Evolutionary conservation across 73 alveolate species (phyloP), one percentile per base, ranked within the genome.

Genomic region (Tetrahymena thermophila): DNA sequence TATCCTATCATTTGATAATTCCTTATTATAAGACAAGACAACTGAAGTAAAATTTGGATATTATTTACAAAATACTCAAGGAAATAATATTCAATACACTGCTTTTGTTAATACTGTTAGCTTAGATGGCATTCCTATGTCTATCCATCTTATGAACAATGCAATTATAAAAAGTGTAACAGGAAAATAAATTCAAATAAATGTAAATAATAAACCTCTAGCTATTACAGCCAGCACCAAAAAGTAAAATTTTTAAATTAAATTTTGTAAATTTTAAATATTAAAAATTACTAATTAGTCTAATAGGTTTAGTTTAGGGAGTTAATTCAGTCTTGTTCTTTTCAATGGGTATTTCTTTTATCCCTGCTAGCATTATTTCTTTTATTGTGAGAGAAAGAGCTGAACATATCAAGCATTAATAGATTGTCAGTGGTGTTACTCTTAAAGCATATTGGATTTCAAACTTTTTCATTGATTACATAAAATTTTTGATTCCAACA

Each of bases 331-430:
- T 96, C 0, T 13, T 94, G 34, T 23, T 94, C 23, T 84, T 94
- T 19, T 37, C 93, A 4, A 35, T 94, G 42, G 96, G 96, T 43
- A 85, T 84, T 9, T 44, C 93, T 84, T 94, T 94, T 34, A 94
- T 94, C 11, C 96, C 96, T 19, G 93, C 96, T 37, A 84, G 96
- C 10, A 84, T 94, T 28, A 93, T 94, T 34, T 56, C 94, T 8
- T 94, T 94, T 23, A 89, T 94, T 7, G 85, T 55, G 44, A 56
- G 96, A 94, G 99, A 99, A 96, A 97, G 99, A 96, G 99, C 98
- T 95, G 96, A 94, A 94, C 98, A 97, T 94, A 96, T 98, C 35
- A 98, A 98, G 96, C 99, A 99, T 95, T 97, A 97, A 95, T 98
- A 98, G 94, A 89, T 98, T 35, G 96, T 98, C 19, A 96, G 99